These are phyloP conservation scores for Rhexocercosporidium sp. DNA, from an alignment of 2,329 filamentous ascomycete genomes.

Conservation along the genomic window DNA sequence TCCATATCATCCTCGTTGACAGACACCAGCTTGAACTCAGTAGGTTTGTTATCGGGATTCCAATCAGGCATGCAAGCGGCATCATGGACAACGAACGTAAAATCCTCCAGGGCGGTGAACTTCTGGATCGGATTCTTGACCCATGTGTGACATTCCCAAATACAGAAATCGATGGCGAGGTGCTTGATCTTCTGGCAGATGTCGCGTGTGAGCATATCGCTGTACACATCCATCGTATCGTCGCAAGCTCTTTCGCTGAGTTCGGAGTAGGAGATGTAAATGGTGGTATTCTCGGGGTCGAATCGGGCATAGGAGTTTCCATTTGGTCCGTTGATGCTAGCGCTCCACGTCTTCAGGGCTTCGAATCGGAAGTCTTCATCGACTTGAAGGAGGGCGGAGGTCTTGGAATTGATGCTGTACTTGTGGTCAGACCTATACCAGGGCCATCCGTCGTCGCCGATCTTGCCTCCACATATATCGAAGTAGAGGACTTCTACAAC, in stretches of 20 bases:
- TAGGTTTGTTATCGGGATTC: background rate
- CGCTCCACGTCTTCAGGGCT: conserved; percentile 4
- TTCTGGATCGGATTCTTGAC: conserved; percentile 2
- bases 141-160: background rate
- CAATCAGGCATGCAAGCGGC: background rate
- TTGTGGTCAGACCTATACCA: background rate
- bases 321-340: background rate
- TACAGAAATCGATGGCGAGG: background rate
- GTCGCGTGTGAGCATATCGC: background rate
- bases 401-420: background rate
- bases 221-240: background rate
- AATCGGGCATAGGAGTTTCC: conserved; percentile 6
- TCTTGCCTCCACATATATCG: background rate
- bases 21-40: background rate
- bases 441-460: background rate
- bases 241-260: background rate
- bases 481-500: conserved; percentile 1
- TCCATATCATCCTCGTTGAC: background rate
- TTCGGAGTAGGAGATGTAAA: background rate
- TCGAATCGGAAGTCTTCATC: background rate
- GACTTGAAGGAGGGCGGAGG: background rate
- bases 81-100: background rate
- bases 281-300: background rate
- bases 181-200: conserved; percentile 7
- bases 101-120: background rate